phyloP scores from a whole-genome alignment of 2,329 filamentous ascomycete species.

The Exophiala spinifera region DNA sequence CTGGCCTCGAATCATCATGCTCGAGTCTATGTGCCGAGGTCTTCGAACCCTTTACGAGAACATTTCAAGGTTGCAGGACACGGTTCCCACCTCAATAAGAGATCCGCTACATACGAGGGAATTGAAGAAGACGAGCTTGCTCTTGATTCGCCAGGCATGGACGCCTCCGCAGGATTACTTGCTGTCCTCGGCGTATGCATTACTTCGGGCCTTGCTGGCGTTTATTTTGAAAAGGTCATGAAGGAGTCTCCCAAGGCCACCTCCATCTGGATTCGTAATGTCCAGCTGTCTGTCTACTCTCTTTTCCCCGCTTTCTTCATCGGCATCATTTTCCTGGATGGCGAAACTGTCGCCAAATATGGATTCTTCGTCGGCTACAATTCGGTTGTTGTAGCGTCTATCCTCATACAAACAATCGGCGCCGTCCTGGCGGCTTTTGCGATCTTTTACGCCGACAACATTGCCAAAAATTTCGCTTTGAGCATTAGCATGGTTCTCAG shows the following conservation, averaged over 20 bases:
- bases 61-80: conserved; percentile 48
- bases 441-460: conserved; percentile 81
- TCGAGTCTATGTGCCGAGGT: conserved; percentile 68
- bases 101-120: conserved; percentile 86
- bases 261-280: conserved; percentile 90
- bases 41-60: conserved; percentile 71
- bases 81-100: conserved; percentile 54
- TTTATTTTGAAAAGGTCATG: conserved; percentile 70
- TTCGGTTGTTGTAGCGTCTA: conserved; percentile 81
- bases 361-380: conserved; percentile 97
- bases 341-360: conserved; percentile 73
- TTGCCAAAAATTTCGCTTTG: conserved; percentile 89
- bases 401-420: conserved; percentile 76
- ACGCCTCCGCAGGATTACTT: conserved; percentile 72
- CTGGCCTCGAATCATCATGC: conserved; percentile 58
- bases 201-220: conserved; percentile 79
- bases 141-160: conserved; percentile 59
- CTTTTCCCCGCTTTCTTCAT: conserved; percentile 84
- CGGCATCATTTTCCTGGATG: conserved; percentile 83
- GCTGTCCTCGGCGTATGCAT: conserved; percentile 75
- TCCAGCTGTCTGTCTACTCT: conserved; percentile 92
- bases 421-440: conserved; percentile 80
- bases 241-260: conserved; percentile 75
- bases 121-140: conserved; percentile 63
- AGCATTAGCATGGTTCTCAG: conserved; percentile 88